Evolutionary conservation across 495 filamentous ascomycete genomes (phyloP).

Genomic region (Chaetomidium leptoderma): DNA sequence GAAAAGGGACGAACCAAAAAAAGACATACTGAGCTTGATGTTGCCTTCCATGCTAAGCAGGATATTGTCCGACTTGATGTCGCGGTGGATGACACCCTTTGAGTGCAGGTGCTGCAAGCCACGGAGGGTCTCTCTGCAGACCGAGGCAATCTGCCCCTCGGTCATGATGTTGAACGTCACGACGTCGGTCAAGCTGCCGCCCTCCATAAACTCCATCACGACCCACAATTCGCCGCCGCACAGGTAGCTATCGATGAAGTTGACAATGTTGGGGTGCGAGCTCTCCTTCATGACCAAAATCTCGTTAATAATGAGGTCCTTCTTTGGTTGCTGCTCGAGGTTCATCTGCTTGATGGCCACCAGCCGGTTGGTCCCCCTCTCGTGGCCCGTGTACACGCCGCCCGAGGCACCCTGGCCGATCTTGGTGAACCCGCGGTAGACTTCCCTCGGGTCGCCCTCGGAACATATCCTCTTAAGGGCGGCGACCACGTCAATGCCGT

Average conservation of each 20-base stretch:
- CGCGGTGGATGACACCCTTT: conserved; percentile 94
- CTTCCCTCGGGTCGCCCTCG: conserved; percentile 76
- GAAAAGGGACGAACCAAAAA: neutral
- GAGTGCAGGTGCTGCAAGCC: conserved; percentile 95
- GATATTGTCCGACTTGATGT: conserved; percentile 99
- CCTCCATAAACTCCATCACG: conserved; percentile 99
- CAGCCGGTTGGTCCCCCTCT: conserved; percentile 73
- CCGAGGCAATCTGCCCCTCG: conserved; percentile 91
- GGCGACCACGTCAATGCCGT: conserved; percentile 73
- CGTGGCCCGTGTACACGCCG: conserved; percentile 90
- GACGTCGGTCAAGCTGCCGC: conserved; percentile 93
- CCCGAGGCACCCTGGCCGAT: conserved; percentile 97
- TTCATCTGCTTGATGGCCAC: conserved; percentile 99
- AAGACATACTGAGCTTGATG: conserved; percentile 88
- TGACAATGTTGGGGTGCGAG: conserved; percentile 97
- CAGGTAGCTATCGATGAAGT: conserved; percentile 95
- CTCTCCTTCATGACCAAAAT: conserved; percentile 99
- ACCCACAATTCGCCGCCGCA: conserved; percentile 91
- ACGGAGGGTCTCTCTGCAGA: conserved; percentile 88
- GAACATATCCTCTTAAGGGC: conserved; percentile 84
- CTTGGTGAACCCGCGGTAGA: conserved; percentile 85
- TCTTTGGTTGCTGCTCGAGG: conserved; percentile 95
- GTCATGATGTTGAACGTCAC: conserved; percentile 99
- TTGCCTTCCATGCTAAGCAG: conserved; percentile 90
- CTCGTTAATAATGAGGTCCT: conserved; percentile 98